These are phyloP conservation scores for Globisporangium alternatum DNA, from an alignment of 352 stramenopile genomes.

Conservation along the genomic window DNA sequence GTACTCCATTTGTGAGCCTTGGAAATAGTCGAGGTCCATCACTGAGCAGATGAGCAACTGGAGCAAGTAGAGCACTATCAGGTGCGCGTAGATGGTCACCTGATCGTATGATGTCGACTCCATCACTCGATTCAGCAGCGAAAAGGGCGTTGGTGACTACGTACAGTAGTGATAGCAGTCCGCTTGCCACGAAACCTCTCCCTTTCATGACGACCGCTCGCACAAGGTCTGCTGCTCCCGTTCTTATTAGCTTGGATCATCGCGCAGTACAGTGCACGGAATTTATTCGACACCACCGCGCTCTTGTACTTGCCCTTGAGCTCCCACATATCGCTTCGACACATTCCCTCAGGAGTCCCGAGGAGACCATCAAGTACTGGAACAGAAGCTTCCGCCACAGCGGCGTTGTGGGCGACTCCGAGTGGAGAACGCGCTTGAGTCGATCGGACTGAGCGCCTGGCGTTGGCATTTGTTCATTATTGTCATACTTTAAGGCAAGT, in stretches of 20 bases:
- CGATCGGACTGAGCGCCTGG: neutral
- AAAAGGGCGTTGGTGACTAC: slow-evolving; percentile 38
- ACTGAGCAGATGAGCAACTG: slow-evolving; percentile 26
- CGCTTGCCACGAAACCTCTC: slow-evolving; percentile 30
- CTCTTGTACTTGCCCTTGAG: slow-evolving; percentile 39
- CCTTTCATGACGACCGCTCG: slow-evolving; percentile 30
- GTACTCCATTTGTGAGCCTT: slow-evolving; percentile 35
- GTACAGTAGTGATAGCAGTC: slow-evolving; percentile 35
- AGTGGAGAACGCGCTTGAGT: slow-evolving; percentile 21
- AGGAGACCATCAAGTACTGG: slow-evolving; percentile 31
- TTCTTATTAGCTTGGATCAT: neutral
- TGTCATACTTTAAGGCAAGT: neutral
- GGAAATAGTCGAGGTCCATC: slow-evolving; percentile 27
- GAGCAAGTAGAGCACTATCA: slow-evolving; percentile 30
- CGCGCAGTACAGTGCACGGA: slow-evolving; percentile 21
- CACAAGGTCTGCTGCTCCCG: slow-evolving; percentile 18
- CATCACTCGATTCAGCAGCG: slow-evolving; percentile 30
- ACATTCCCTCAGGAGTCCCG: slow-evolving; percentile 23
- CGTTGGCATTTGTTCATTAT: neutral
- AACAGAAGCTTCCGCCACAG: slow-evolving; percentile 41
- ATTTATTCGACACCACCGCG: slow-evolving; percentile 28
- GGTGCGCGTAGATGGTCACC: slow-evolving; percentile 20
- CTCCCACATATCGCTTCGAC: slow-evolving; percentile 47
- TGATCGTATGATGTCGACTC: slow-evolving; percentile 27
- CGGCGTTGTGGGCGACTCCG: slow-evolving; percentile 27